These are phyloP conservation scores for Veloboletus limbatus DNA, from an alignment of 1,284 basidiomycete genomes.

Conservation along the genomic window DNA sequence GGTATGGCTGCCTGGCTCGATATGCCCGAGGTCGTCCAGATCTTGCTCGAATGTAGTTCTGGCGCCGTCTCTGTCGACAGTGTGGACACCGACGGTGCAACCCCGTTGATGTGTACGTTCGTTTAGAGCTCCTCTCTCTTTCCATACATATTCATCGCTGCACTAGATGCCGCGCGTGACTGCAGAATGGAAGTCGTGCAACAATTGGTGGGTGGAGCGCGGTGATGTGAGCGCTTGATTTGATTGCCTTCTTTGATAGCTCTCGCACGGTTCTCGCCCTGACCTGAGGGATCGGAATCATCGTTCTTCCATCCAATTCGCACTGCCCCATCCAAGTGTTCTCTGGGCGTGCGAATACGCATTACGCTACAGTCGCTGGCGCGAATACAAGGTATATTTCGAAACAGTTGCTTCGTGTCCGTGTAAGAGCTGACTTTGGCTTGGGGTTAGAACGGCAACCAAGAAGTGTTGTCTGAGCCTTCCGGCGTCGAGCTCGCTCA, in stretches of 20 bases:
- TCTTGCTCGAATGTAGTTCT: conserved; percentile 56
- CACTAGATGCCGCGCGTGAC: conserved; percentile 68
- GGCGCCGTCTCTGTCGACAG: conserved; percentile 67
- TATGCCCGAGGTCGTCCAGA: conserved; percentile 50
- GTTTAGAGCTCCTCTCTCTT: conserved; percentile 6
- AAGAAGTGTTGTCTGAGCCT: conserved; percentile 26
- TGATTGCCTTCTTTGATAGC: conserved; percentile 35
- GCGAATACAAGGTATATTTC: conserved; percentile 49
- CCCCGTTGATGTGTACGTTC: conserved; percentile 74
- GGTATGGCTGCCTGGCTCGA: conserved; percentile 75
- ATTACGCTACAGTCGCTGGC: conserved; percentile 56
- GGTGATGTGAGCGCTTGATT: conserved; percentile 1
- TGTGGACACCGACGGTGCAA: conserved; percentile 67
- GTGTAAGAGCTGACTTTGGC: conserved; percentile 7
- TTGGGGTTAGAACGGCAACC: conserved; percentile 31
- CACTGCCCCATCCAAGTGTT: conserved; percentile 55
- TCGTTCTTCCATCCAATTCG: conserved; percentile 66
- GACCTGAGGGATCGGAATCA: conserved; percentile 68
- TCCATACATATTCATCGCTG: conserved; percentile 8
- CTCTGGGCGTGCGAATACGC: conserved; percentile 68
- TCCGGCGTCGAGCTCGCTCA: conserved; percentile 21
- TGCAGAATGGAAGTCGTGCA: conserved; percentile 60
- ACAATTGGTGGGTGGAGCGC: conserved; percentile 48
- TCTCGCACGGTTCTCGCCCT: conserved; percentile 65
- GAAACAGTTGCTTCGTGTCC: conserved; percentile 2